Conservation (phyloP, 73 alveolate species). For the Paramecium octaurelia region DNA sequence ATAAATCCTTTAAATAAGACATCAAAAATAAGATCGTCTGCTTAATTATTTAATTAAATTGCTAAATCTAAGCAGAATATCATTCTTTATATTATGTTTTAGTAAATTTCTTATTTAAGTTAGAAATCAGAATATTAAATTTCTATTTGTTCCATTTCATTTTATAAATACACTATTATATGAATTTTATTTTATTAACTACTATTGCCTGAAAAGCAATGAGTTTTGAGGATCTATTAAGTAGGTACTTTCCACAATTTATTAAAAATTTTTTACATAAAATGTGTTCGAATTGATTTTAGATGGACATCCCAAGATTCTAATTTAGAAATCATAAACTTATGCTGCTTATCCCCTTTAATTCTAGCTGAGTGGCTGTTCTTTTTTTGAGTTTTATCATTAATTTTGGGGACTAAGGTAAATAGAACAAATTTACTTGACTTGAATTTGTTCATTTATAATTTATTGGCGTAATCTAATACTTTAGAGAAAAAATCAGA, state of each 20-base stretch:
- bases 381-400: background rate
- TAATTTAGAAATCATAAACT: conserved; percentile 15
- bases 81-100: background rate
- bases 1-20: conserved; percentile 27
- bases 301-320: conserved; percentile 45
- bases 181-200: background rate
- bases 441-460: background rate
- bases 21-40: conserved; percentile 6
- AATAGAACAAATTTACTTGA: background rate
- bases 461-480: background rate
- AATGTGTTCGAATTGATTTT: conserved; percentile 43
- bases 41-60: background rate
- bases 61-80: conserved; percentile 23
- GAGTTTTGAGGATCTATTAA: background rate
- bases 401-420: background rate
- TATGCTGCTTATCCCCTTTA: background rate
- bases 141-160: background rate
- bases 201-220: background rate
- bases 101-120: background rate
- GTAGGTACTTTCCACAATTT: conserved; percentile 46
- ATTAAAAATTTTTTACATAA: background rate
- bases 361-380: background rate
- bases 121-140: background rate
- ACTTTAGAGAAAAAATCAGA: background rate
- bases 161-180: background rate